Base-by-base conservation (phyloP, 768 basidiomycete genomes). In the Boletus sensibilis region DNA sequence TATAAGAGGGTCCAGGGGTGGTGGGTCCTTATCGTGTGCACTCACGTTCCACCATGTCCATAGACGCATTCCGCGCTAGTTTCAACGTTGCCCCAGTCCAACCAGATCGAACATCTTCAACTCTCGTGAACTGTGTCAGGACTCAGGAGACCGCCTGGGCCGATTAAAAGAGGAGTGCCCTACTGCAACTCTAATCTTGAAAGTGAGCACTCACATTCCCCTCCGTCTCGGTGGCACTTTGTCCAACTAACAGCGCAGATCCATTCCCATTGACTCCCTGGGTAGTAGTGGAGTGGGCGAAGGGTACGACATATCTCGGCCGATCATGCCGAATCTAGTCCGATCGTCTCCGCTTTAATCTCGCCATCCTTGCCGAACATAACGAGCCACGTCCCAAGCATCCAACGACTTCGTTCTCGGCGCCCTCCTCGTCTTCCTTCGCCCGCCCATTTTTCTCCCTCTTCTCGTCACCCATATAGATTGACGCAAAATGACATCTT, bases 401-500 rank as follows among this genome's bases (percentile, higher is more conserved):
- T 44, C 47, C 31, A 21, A n/a, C 59, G 13, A 33, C 33, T 27
- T 49, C 23, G 14, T 25, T 34, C 37, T 27, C 50, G 13, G 39
- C 44, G 43, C 44, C 52, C 11, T 25, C n/a, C 20, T 25, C 23
- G n/a, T 33, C 20, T 31, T 16, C 27, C 27, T 7, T 6, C 23
- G 16, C 29, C 11, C 16, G 31, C 38, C 34, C 21, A 14, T 18
- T 25, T 20, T 52, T 33, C 33, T 35, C 27, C 33, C 6, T 7
- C 39, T 40, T 44, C 12, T 31, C 41, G 40, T 13, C 49, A 16
- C 23, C 6, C 29, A 6, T 21, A 12, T 23, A 31, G 43, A 29
- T 16, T 35, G 13, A 48, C 51, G 18, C 61, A 68, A 63, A 54
- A 90, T 90, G 88, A 78, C 84, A 63, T 78, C 79, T 14, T 76